These are phyloP conservation scores for Fusarium sp. DNA, from an alignment of 2,329 filamentous ascomycete species.

Conservation along the genomic window DNA sequence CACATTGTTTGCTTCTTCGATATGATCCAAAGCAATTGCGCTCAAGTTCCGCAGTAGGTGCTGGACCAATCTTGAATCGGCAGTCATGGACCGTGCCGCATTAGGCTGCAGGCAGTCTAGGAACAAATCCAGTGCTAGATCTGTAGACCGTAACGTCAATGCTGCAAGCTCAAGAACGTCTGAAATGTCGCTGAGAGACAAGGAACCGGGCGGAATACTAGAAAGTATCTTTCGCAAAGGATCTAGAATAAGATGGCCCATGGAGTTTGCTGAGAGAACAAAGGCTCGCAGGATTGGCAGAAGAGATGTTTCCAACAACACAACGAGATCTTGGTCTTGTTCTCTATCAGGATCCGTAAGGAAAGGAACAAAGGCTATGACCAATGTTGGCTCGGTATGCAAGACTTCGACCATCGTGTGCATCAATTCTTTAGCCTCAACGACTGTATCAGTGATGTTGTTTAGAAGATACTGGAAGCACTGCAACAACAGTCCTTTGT, in stretches of 20 bases:
- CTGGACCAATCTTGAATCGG: slow-evolving; percentile 34
- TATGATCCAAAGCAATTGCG: slow-evolving; percentile 56
- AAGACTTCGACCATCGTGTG: background rate
- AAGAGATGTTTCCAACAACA: background rate
- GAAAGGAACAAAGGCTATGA: background rate
- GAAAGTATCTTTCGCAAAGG: slow-evolving; percentile 25
- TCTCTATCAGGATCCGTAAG: background rate
- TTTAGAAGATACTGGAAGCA: background rate
- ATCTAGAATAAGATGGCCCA: slow-evolving; percentile 17
- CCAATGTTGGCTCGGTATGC: background rate
- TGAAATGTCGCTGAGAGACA: slow-evolving; percentile 1
- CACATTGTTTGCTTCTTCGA: slow-evolving; percentile 49
- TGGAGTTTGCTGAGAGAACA: slow-evolving; percentile 1
- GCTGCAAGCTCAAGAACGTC: slow-evolving; percentile 25
- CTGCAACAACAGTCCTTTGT: background rate
- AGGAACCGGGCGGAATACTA: background rate
- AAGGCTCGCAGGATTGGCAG: slow-evolving; percentile 6
- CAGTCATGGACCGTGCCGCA: slow-evolving; percentile 46
- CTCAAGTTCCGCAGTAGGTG: slow-evolving; percentile 52
- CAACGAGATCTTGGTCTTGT: accelerated
- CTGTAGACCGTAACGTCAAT: slow-evolving; percentile 23
- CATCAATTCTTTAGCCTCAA: accelerated
- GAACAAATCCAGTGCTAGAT: slow-evolving; percentile 29
- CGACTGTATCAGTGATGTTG: background rate
- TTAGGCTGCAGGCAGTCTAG: slow-evolving; percentile 49